A percentile compares a stretch with the other conserved stretches of the same genome.
Evolutionary conservation across 164 flowering plant genomes (phyloP).

Genomic region (Brasenia schreberi): DNA sequence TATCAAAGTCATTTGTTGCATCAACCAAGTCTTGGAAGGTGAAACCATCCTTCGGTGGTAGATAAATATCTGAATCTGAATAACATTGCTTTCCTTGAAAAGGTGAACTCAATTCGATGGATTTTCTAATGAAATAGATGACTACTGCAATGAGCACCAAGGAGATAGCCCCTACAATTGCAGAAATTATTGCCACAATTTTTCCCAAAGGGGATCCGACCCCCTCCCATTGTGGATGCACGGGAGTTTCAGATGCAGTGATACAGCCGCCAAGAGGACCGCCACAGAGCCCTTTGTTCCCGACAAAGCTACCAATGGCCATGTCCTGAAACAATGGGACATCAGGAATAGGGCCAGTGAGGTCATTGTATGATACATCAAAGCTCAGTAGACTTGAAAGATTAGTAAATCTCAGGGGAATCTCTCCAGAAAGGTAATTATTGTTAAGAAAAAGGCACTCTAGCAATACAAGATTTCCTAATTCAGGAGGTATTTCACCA

Average conservation of each 20-base stretch:
- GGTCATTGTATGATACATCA: conserved; percentile 76
- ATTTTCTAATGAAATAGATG: conserved; percentile 45
- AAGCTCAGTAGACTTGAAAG: conserved; percentile 69
- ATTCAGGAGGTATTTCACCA: conserved; percentile 62
- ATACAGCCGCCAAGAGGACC: conserved; percentile 41
- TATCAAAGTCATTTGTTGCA: conserved; percentile 70
- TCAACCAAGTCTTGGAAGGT: conserved; percentile 77
- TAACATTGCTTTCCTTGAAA: conserved; percentile 32
- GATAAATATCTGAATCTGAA: conserved; percentile 51
- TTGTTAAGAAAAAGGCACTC: conserved; percentile 62
- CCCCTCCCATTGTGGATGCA: conserved; percentile 13
- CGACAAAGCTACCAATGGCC: conserved; percentile 44
- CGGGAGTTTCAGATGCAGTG: conserved; percentile 21
- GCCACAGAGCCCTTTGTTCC: conserved; percentile 86
- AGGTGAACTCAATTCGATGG: conserved; percentile 29
- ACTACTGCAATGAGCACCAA: conserved; percentile 56
- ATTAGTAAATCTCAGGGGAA: conserved; percentile 54
- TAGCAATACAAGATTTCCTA: conserved; percentile 64
- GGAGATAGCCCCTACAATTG: conserved; percentile 63
- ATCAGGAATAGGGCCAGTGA: conserved; percentile 64
- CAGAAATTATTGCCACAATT: conserved; percentile 46
- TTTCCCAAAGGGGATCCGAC: conserved; percentile 30
- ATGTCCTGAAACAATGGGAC: conserved; percentile 49
- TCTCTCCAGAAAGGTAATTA: conserved; percentile 70
- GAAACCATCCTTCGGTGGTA: conserved; percentile 77